These are phyloP conservation scores for Prosopis cineraria DNA, from an alignment of 306 rosid genomes.

Conservation along the genomic window DNA sequence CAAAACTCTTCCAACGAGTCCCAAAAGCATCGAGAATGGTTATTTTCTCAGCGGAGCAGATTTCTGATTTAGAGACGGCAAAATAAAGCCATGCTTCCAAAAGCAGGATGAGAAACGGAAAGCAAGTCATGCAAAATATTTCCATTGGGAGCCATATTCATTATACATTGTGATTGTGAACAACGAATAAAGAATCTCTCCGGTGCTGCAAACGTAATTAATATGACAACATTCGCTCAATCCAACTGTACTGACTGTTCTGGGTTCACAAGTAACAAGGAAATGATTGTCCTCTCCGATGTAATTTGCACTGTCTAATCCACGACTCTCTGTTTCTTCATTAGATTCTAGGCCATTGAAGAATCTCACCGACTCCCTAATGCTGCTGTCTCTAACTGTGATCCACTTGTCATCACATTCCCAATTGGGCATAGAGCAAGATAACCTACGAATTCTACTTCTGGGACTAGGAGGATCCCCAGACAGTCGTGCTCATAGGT, in stretches of 20 bases:
- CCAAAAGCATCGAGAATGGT: slow-evolving; percentile 42
- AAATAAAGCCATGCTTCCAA: background rate
- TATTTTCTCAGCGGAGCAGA: background rate
- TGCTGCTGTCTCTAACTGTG: slow-evolving; percentile 58
- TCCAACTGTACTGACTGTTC: background rate
- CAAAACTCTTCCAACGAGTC: slow-evolving; percentile 35
- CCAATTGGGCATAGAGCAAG: slow-evolving; percentile 41
- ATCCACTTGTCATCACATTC: slow-evolving; percentile 58
- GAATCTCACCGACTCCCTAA: slow-evolving; percentile 21
- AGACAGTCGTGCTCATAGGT: slow-evolving; percentile 15
- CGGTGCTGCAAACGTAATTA: slow-evolving; percentile 13
- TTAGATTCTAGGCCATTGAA: slow-evolving; percentile 11
- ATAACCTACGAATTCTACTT: slow-evolving; percentile 56
- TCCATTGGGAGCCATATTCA: slow-evolving; percentile 21
- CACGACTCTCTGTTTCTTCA: slow-evolving; percentile 11
- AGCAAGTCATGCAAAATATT: slow-evolving; percentile 19
- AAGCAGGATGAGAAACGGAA: background rate
- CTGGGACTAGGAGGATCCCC: slow-evolving; percentile 28
- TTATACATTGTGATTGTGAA: slow-evolving; percentile 18
- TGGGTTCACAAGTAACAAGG: slow-evolving; percentile 17
- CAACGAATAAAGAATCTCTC: slow-evolving; percentile 14
- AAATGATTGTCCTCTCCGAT: background rate
- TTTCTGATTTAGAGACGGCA: background rate
- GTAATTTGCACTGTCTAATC: slow-evolving; percentile 15
- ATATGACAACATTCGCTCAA: slow-evolving; percentile 24